These are phyloP conservation scores for Singerocomus inundabilis DNA, from an alignment of 1,284 basidiomycete genomes.

Conservation along the genomic window DNA sequence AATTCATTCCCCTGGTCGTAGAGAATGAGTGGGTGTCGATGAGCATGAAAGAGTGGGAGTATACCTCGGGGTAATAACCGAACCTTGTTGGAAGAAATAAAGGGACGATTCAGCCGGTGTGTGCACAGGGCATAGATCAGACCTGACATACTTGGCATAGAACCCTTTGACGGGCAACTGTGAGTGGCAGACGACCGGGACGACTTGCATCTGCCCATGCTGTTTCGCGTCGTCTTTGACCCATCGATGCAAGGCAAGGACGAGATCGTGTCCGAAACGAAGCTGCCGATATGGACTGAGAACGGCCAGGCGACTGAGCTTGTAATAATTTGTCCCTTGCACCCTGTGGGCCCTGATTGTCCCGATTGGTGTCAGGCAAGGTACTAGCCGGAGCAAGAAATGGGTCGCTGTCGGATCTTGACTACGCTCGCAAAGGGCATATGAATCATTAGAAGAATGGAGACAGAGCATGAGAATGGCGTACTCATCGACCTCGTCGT, in stretches of 20 bases:
- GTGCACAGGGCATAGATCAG: slow-evolving; percentile 3
- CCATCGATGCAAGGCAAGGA: slow-evolving; percentile 60
- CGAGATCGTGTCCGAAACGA: slow-evolving; percentile 63
- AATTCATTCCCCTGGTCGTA: slow-evolving; percentile 63
- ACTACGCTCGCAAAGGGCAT: slow-evolving; percentile 35
- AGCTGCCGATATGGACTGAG: slow-evolving; percentile 61
- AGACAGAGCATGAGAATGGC: slow-evolving; percentile 26
- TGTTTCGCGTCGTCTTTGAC: slow-evolving; percentile 42
- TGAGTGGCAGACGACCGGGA: slow-evolving; percentile 58
- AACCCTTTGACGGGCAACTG: slow-evolving; percentile 69
- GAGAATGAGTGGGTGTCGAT: slow-evolving; percentile 21
- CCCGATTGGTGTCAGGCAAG: slow-evolving; percentile 61
- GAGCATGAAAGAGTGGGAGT: slow-evolving; percentile 9
- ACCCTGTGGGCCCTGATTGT: slow-evolving; percentile 46
- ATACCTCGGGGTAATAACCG: slow-evolving; percentile 64
- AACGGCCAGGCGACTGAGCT: slow-evolving; percentile 67
- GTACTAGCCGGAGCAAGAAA: slow-evolving; percentile 64
- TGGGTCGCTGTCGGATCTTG: slow-evolving; percentile 63
- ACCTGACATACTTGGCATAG: slow-evolving; percentile 63
- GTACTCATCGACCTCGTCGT: slow-evolving; percentile 70
- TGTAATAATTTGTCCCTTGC: slow-evolving; percentile 47
- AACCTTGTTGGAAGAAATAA: slow-evolving; percentile 56
- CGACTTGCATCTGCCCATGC: slow-evolving; percentile 28
- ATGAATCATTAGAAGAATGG: slow-evolving; percentile 6
- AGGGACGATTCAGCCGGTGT: slow-evolving; percentile 8